phyloP scores from a whole-genome alignment of 2,329 filamentous ascomycete species.

The Shiraia sp. region DNA sequence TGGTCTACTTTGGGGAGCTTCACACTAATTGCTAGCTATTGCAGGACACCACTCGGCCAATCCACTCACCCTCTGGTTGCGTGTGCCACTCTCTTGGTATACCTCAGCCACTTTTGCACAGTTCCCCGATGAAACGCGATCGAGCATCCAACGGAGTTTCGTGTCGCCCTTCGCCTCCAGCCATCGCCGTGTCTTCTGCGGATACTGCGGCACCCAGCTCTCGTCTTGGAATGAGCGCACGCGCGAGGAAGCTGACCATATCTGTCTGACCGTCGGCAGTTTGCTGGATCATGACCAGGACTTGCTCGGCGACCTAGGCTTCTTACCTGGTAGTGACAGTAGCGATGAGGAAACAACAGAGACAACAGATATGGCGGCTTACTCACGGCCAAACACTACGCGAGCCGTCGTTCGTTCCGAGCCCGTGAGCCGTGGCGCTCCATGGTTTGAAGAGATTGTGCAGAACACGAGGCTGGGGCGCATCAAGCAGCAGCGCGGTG shows the following conservation, averaged over 20 bases:
- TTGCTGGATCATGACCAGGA: constrained; percentile 71
- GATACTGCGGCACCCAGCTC: constrained; percentile 85
- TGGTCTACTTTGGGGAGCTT: neutral
- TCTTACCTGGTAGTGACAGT: constrained; percentile 59
- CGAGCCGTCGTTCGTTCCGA: constrained; percentile 21
- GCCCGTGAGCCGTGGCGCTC: constrained; percentile 59
- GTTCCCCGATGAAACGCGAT: constrained; percentile 71
- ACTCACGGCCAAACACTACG: constrained; percentile 11
- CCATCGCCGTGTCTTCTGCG: constrained; percentile 78
- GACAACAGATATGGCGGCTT: constrained; percentile 23
- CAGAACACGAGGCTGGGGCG: constrained; percentile 74
- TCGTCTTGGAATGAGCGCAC: constrained; percentile 82
- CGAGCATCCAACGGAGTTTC: constrained; percentile 52
- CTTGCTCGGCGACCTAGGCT: constrained; percentile 72
- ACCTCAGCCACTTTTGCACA: constrained; percentile 74
- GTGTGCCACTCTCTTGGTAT: constrained; percentile 81
- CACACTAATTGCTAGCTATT: constrained; percentile 6
- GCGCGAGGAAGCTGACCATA: constrained; percentile 71
- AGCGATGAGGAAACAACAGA: constrained; percentile 25
- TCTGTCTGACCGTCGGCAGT: constrained; percentile 81
- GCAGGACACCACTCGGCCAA: constrained; percentile 67
- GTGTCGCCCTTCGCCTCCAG: constrained; percentile 53
- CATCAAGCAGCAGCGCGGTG: constrained; percentile 64
- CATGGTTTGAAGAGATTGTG: constrained; percentile 85
- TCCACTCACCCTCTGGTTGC: constrained; percentile 78